Evolutionary conservation across 176 grass and related monocot genomes (phyloP).

Genomic region (Musa troglodytarum): DNA sequence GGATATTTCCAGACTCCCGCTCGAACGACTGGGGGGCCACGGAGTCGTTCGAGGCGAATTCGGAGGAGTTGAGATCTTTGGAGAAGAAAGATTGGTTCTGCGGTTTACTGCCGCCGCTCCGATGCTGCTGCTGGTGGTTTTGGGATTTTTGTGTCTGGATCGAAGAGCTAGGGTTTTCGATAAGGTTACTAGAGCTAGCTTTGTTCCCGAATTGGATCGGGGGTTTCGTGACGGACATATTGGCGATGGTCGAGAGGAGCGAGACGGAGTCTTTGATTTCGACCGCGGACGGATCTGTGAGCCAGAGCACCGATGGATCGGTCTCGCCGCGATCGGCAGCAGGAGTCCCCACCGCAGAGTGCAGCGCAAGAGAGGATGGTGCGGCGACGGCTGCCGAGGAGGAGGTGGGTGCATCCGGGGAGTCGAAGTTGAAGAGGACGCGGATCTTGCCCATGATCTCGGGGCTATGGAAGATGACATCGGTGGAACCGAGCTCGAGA

Average conservation of each 20-base stretch:
- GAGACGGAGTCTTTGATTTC: conserved; percentile 66
- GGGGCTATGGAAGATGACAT: conserved; percentile 48
- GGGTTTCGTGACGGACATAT: conserved; percentile 64
- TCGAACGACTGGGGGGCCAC: conserved; percentile 52
- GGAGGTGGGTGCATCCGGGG: conserved; percentile 8
- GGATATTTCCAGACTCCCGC: conserved; percentile 72
- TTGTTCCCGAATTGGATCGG: conserved; percentile 71
- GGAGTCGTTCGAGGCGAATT: conserved; percentile 45
- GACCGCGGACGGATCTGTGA: conserved; percentile 51
- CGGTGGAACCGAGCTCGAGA: conserved; percentile 87
- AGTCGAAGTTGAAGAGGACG: conserved; percentile 52
- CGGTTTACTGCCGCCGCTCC: background rate
- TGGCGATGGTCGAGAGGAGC: conserved; percentile 19
- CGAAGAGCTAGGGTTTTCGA: conserved; percentile 62
- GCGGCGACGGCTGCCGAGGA: conserved; percentile 9
- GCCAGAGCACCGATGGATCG: conserved; percentile 93
- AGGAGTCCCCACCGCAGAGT: conserved; percentile 1
- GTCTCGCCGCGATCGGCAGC: conserved; percentile 37
- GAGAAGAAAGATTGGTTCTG: conserved; percentile 13
- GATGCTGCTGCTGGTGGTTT: background rate
- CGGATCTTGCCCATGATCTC: conserved; percentile 60
- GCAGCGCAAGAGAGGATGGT: background rate
- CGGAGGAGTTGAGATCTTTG: conserved; percentile 81
- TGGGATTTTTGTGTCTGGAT: conserved; percentile 18
- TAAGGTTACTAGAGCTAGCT: conserved; percentile 62